Evolutionary conservation across 2,329 filamentous ascomycete species (phyloP).

Genomic region (Nothophoma quercina): DNA sequence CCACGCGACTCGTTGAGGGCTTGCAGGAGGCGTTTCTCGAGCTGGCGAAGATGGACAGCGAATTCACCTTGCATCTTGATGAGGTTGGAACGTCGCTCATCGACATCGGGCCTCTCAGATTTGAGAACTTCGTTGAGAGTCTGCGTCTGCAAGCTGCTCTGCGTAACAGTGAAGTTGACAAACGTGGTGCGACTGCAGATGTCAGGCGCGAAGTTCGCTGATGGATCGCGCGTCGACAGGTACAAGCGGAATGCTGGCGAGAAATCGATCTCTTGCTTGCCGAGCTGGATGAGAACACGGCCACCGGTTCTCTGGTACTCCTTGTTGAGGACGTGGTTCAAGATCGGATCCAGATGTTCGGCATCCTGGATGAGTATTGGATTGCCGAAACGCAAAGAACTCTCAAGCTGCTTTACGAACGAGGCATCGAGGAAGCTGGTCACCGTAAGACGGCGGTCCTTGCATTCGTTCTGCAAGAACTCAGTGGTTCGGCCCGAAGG

Average conservation of each 20-base stretch:
- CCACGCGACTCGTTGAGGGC: constrained; percentile 96
- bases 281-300: constrained; percentile 96
- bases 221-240: constrained; percentile 93
- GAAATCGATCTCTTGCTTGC: constrained; percentile 99
- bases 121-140: constrained; percentile 97
- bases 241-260: constrained; percentile 96
- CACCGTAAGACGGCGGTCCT: constrained; percentile 90
- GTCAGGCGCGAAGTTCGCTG: constrained; percentile 92
- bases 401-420: constrained; percentile 97
- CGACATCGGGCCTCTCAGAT: constrained; percentile 95
- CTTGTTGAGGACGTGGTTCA: constrained; percentile 99
- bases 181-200: constrained; percentile 98
- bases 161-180: constrained; percentile 99
- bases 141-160: constrained; percentile 97
- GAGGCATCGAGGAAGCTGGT: constrained; percentile 98
- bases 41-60: constrained; percentile 93
- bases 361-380: constrained; percentile 98
- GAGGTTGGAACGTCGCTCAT: constrained; percentile 93
- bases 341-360: constrained; percentile 93
- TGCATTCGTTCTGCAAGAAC: constrained; percentile 93
- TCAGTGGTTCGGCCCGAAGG: constrained; percentile 94
- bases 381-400: constrained; percentile 95
- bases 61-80: constrained; percentile 99
- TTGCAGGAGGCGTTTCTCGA: constrained; percentile 92
- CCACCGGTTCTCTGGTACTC: constrained; percentile 99